Percentiles rank a stretch among this genome's conserved stretches.
Conservation (phyloP, 2,329 filamentous ascomycete species). For the Calonectria naviculata region DNA sequence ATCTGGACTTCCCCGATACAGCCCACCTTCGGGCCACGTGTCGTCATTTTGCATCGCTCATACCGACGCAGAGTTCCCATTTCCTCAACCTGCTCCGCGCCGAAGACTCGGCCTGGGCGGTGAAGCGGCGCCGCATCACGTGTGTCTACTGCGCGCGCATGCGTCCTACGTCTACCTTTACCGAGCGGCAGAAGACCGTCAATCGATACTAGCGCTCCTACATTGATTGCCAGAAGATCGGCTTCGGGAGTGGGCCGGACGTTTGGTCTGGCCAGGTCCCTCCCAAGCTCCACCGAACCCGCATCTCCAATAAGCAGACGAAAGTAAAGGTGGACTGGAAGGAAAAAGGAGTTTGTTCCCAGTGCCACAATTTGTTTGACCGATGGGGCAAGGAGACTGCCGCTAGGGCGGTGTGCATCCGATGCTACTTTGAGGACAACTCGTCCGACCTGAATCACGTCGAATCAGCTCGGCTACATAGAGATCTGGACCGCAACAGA, state of each 20-base stretch:
- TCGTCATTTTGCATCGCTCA: constrained; percentile 17
- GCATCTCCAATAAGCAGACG: neutral
- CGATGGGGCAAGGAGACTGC: constrained; percentile 12
- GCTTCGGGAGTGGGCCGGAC: neutral
- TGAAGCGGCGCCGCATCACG: constrained; percentile 7
- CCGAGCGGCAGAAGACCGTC: constrained; percentile 12
- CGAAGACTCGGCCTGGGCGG: constrained; percentile 15
- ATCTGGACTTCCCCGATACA: constrained; percentile 14
- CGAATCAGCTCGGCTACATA: neutral
- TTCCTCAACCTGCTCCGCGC: constrained; percentile 6
- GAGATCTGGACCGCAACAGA: constrained; percentile 2
- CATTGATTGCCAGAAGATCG: neutral
- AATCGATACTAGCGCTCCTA: neutral
- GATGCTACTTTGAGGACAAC: constrained; percentile 9
- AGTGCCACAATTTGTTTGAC: constrained; percentile 9
- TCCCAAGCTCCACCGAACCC: neutral
- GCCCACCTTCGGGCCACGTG: constrained; percentile 17
- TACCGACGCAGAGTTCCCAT: neutral
- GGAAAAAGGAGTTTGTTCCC: constrained; percentile 1
- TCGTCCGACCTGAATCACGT: neutral
- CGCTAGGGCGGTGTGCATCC: neutral
- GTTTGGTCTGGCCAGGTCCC: neutral
- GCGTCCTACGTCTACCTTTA: constrained; percentile 17
- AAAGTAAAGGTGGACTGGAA: constrained; percentile 4
- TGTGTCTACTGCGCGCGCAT: constrained; percentile 25